Evolutionary conservation across 2,329 filamentous ascomycete genomes (phyloP), one percentile per base, ranked within the genome.

Genomic region (Ophiosphaerella narmari): DNA sequence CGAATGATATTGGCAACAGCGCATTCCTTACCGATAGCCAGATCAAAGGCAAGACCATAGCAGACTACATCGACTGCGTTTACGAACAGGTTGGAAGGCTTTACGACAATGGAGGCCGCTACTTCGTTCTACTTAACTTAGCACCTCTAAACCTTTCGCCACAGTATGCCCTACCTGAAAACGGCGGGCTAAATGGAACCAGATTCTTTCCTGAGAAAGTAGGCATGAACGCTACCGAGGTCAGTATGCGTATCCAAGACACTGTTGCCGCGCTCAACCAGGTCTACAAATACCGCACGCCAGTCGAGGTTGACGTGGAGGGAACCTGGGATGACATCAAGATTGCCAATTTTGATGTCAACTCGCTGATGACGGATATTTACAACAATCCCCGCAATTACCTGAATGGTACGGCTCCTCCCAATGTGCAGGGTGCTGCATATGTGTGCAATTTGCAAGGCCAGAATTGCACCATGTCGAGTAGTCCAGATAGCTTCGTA

Each of bases 41-140:
- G 66, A 71, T 80, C 4, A 60, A 75, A 0, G 82, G 80, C 11
- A 85, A 83, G 21, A 86, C 82, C 2, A 78, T 91, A 5, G 75
- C 79, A 1, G 80, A 86, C 63, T 91, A 86, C 63, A 78, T 85
- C 3, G 81, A 86, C 54, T 92, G 89, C 65, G 77, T 90, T 1
- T 91, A 86, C 75, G 66, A 77, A 6, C 78, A 81, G 1, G 80
- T 91, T 41, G 82, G 87, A 55, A 67, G 67, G 5, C 74, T 93
- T 1, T 89, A 92, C 72, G 71, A 77, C 29, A 78, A 81, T 35
- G 89, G 89, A 4, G 89, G 78, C 0, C 79, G 88, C 11, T 84
- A 84, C 51, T 91, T 92, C 55, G 85, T 91, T 2, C 75, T 93
- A 13, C 78, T 90, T 74, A 91, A 91, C 65, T 72, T 82, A 12